These are phyloP conservation scores for Thalassiosira mediterranea DNA, from an alignment of 352 stramenopile genomes.

Conservation along the genomic window DNA sequence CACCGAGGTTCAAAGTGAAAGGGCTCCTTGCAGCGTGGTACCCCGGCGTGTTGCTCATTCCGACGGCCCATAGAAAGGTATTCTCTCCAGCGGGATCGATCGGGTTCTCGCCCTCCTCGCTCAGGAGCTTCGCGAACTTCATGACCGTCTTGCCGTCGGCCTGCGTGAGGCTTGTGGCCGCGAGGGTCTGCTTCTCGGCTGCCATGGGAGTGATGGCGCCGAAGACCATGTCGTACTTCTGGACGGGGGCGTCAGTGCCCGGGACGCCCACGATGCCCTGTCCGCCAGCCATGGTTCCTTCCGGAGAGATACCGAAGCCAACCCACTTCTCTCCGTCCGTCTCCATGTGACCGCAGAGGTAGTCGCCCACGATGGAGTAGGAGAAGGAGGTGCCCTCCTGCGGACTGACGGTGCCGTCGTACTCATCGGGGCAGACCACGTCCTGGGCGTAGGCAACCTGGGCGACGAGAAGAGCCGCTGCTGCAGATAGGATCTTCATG, in stretches of 20 bases:
- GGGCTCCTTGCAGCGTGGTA: constrained; percentile 5
- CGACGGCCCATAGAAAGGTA: constrained; percentile 7
- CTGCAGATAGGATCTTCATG: no score
- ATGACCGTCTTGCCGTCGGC: constrained; percentile 10
- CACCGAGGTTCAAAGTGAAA: not conserved
- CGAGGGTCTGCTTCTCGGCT: constrained; percentile 11
- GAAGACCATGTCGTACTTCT: constrained; percentile 1
- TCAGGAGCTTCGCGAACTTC: constrained; percentile 20
- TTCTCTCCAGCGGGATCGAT: not conserved
- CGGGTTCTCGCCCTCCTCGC: not conserved
- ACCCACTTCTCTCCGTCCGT: not conserved
- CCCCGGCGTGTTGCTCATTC: constrained; percentile 4
- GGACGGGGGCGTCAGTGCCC: not conserved
- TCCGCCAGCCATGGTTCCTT: constrained; percentile 1
- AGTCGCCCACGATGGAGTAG: not conserved
- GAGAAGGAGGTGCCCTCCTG: no score
- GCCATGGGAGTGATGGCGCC: constrained; percentile 5
- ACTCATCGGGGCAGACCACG: no score
- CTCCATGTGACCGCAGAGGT: not conserved
- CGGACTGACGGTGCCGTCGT: no score
- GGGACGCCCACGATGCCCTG: constrained; percentile 2
- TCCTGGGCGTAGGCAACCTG: no score
- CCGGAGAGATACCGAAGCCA: constrained; percentile 5
- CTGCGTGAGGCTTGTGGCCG: constrained; percentile 1
- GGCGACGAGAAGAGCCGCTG: no score